A percentile compares a stretch with the other conserved stretches of the same genome.
Conservation (phyloP, 176 grass and related monocot genomes). For the Carex parvula region DNA sequence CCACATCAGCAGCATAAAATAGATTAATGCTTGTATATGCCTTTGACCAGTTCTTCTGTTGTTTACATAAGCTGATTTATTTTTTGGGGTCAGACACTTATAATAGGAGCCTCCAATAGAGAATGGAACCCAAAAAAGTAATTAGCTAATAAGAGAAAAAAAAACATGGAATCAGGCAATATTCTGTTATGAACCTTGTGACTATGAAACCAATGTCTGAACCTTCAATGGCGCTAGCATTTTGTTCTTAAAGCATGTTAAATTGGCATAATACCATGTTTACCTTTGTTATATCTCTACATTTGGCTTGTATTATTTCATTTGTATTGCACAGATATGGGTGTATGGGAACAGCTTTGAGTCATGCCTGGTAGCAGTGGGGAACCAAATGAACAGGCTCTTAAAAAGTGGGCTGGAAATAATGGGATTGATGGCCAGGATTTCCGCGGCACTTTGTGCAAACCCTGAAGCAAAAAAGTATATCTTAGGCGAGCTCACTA, state of each 20-base stretch:
- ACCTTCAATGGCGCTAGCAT: background rate
- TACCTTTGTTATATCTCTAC: background rate
- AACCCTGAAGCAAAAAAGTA: conserved; percentile 61
- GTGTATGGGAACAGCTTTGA: conserved; percentile 95
- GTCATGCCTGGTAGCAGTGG: conserved; percentile 63
- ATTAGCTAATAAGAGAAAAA: background rate
- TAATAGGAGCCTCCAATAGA: background rate
- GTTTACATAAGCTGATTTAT: background rate
- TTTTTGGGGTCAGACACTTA: background rate
- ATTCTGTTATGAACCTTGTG: background rate
- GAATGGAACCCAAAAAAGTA: background rate
- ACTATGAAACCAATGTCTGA: background rate
- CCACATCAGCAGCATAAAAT: background rate
- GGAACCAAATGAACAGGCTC: conserved; percentile 66
- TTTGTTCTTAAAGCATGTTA: background rate
- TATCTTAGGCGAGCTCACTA: conserved; percentile 54
- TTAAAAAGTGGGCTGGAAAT: conserved; percentile 58
- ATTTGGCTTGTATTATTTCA: conserved; percentile 13
- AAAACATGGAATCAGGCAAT: background rate
- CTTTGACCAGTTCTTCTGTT: background rate
- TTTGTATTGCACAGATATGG: conserved; percentile 79
- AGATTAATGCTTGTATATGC: background rate
- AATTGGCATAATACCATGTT: background rate
- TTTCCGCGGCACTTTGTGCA: conserved; percentile 46
- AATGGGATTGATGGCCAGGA: conserved; percentile 41